phyloP scores from a whole-genome alignment of 768 basidiomycete species.

The Mycena belliarum region DNA sequence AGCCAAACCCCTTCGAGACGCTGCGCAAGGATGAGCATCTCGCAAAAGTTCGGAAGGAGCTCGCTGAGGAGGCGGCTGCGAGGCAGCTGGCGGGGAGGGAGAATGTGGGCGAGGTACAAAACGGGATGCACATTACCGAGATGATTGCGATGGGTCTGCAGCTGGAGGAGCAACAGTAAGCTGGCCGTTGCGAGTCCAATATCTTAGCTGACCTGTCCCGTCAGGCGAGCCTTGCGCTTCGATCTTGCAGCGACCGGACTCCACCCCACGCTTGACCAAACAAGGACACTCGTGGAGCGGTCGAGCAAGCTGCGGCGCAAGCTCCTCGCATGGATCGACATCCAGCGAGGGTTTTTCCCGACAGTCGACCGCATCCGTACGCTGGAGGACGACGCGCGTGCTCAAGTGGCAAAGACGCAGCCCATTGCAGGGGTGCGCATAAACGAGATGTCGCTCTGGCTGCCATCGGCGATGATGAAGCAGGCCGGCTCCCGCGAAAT shows the following conservation, averaged over 20 bases:
- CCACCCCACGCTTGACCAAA: constrained; percentile 21
- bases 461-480: constrained; percentile 24
- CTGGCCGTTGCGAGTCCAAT: neutral
- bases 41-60: neutral
- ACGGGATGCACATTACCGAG: constrained; percentile 11
- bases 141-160: constrained; percentile 15
- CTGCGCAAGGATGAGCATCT: neutral
- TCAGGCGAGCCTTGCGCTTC: neutral
- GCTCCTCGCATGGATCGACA: neutral
- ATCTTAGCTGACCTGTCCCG: neutral
- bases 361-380: neutral
- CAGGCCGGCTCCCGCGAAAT: no score
- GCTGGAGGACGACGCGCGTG: neutral
- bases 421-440: neutral
- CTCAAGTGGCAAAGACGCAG: neutral
- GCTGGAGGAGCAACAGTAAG: constrained; percentile 21
- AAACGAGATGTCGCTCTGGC: constrained; percentile 13
- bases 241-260: neutral
- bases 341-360: neutral
- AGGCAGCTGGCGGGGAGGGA: neutral
- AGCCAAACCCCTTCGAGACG: neutral
- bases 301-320: constrained; percentile 1
- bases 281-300: constrained; percentile 13
- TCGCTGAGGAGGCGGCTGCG: neutral
- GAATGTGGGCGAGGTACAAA: neutral